Conservation (phyloP, 129 eudicot species). For the Scalesia atractyloides region DNA sequence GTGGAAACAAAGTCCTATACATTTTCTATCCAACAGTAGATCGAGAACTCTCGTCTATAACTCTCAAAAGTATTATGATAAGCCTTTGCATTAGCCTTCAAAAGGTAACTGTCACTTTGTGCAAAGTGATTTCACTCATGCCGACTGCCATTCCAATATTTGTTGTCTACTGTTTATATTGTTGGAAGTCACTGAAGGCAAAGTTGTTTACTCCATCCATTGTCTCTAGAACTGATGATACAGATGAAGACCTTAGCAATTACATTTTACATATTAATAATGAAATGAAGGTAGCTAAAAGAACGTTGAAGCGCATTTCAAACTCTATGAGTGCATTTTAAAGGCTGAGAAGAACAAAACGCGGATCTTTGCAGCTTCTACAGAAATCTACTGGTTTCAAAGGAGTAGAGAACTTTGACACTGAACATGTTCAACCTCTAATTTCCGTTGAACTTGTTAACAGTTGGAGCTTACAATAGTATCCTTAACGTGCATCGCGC, state of each 20-base stretch:
- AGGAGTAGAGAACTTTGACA: constrained; percentile 21
- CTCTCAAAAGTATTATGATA: neutral
- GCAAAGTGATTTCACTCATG: neutral
- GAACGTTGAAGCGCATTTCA: neutral
- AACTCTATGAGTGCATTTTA: neutral
- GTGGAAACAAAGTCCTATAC: constrained; percentile 23
- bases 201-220: neutral
- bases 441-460: neutral
- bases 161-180: neutral
- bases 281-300: neutral
- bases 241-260: constrained; percentile 1
- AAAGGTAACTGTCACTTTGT: constrained; percentile 1
- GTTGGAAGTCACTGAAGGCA: neutral
- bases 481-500: constrained; percentile 19
- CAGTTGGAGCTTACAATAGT: constrained; percentile 16
- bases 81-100: constrained; percentile 21
- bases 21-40: constrained; percentile 2
- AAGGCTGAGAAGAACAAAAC: constrained; percentile 13
- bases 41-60: neutral
- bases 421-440: neutral
- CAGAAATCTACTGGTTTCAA: constrained; percentile 8
- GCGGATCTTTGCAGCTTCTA: constrained; percentile 8
- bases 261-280: constrained; percentile 15
- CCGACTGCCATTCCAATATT: neutral
- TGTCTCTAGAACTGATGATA: neutral